Evolutionary conservation across 2,329 filamentous ascomycete species (phyloP), one percentile per base, ranked within the genome.

Genomic region (Fusarium sp.): DNA sequence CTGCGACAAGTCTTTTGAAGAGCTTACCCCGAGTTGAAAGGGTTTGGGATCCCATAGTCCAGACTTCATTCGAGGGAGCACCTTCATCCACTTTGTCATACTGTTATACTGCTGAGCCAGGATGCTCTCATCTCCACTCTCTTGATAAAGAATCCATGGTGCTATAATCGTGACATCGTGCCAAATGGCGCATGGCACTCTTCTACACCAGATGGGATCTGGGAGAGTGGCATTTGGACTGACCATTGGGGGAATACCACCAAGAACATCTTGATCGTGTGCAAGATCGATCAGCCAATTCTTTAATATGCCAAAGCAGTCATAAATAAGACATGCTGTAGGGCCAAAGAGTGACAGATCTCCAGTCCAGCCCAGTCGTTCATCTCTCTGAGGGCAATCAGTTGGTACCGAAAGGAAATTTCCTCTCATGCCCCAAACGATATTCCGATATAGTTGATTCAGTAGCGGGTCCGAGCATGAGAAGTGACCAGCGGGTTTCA

Each of bases 321-420:
- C 81, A 76, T 86, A 90, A 1, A 90, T 77, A 70, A 86, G 89
- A 56, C 82, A 85, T 0, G 86, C 83, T 0, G 86, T 84, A 0
- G 85, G 84, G 2, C 80, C 80, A 66, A 89, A 89, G 8, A 84
- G 81, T 41, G 84, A 84, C 17, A 83, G 77, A 70, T 88, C 84
- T 46, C 87, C 84, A 3, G 84, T 85, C 87, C 86, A 87, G 12
- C 85, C 84, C 14, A 88, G 75, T 1, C 86, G 81, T 76, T 89
- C 86, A 60, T 89, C 86, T 8, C 86, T 80, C 69, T 88, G 86
- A 0, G 87, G 86, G 68, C 86, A 88, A 71, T 90, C 88, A 0
- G 87, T 90, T 0, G 87, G 87, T 2, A 90, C 77, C 3, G 82
- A 84, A 17, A 89, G 71, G 68, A 90, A 89, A 68, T 90, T 90